Evolutionary conservation across 805 yeast genomes (phyloP), one percentile per base, ranked within the genome.

Genomic region (Kuraishia molischiana): DNA sequence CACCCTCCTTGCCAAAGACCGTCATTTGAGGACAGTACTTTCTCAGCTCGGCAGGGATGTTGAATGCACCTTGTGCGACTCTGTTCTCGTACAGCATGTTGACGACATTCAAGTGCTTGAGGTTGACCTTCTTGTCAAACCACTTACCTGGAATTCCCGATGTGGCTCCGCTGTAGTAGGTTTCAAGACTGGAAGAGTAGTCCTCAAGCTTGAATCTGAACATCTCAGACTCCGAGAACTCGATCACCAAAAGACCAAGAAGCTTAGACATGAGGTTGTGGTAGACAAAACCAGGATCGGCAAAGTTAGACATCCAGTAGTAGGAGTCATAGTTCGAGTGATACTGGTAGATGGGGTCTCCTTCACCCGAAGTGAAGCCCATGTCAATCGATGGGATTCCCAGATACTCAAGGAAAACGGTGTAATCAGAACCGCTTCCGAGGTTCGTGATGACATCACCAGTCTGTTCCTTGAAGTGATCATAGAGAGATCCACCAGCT

Each of bases 321-420:
- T 60, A 75, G 1, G 85, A 77, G 54, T 80, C 87, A 50, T 78
- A 82, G 52, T 78, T 75, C 14, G 89, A 79, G 52, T 82, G 90
- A 53, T 82, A 79, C 42, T 79, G 89, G 51, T 81, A 81, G 5
- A 79, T 74, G 0, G 86, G 66, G 36, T 77, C 81, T 6, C 53
- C 60, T 10, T 51, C 48, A 8, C 65, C 61, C 19, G 50, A 50
- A 15, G 49, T 55, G 50, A 79, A 82, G 0, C 79, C 82, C 35
- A 77, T 41, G 53, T 79, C 82, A n/a, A 72, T 58, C 0, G 80
- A 68, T 2, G 80, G 69, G 32, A 75, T 71, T 36, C 81, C 82
- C 43, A 74, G 55, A 49, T 74, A 78, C 44, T 75, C 79, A 49
- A 66, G 58, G 47, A 75, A 75, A 8, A 70, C 76, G 3, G 80